A percentile compares a stretch with the other conserved stretches of the same genome.
phyloP scores from a whole-genome alignment of 495 filamentous ascomycete genomes.

The Trichoderma erinaceum region DNA sequence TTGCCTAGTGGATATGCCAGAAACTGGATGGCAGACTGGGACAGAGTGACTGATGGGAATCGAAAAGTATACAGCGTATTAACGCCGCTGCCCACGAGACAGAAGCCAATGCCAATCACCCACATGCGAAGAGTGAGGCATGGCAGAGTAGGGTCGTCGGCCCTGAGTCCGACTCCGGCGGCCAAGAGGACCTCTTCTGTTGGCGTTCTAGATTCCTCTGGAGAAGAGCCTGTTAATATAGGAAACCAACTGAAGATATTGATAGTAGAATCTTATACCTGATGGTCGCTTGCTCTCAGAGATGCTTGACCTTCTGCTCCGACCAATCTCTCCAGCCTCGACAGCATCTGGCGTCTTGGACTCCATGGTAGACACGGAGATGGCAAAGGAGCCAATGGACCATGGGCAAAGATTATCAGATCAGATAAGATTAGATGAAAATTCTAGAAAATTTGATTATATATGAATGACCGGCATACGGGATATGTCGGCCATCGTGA shows the following conservation, averaged over 20 bases:
- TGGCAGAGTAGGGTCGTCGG: slow-evolving; percentile 15
- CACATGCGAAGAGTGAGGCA: slow-evolving; percentile 13
- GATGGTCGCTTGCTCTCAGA: slow-evolving; percentile 5
- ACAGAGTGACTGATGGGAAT: not conserved
- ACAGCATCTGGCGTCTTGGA: not conserved
- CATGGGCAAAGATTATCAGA: not conserved
- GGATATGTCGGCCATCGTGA: not conserved
- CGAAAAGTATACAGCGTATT: not conserved
- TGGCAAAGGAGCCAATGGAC: not conserved
- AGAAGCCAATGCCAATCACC: slow-evolving; percentile 16
- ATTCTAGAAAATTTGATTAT: not conserved
- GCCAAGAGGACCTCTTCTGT: slow-evolving; percentile 4
- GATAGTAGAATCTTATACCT: not conserved
- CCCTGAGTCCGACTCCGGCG: not conserved
- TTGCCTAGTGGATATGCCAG: slow-evolving; percentile 16
- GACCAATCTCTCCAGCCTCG: slow-evolving; percentile 1
- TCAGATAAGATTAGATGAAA: slow-evolving; percentile 8
- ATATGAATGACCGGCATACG: not conserved
- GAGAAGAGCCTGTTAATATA: not conserved
- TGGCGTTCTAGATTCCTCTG: not conserved
- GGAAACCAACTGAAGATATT: not conserved
- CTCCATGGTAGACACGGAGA: not conserved
- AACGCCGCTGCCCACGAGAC: slow-evolving; percentile 13
- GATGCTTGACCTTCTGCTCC: slow-evolving; percentile 1
- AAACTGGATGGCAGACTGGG: slow-evolving; percentile 11